phyloP scores from a whole-genome alignment of 352 stramenopile species.

The Phytophthora idaei region DNA sequence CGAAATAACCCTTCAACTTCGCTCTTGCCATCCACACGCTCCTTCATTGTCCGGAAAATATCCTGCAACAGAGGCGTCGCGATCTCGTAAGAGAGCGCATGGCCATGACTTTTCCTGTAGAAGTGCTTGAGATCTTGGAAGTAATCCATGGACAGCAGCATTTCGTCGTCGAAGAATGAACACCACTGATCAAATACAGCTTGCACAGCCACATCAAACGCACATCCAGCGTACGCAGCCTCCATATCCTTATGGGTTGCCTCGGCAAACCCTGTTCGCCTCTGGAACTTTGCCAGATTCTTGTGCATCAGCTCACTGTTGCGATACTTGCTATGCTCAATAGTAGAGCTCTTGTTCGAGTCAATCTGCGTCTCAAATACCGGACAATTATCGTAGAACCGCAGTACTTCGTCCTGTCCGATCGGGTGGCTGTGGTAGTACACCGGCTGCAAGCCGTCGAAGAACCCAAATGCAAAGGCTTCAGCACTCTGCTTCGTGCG shows the following conservation, averaged over 20 bases:
- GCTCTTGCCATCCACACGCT: constrained; percentile 39
- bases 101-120: constrained; percentile 83
- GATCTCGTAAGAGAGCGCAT: constrained; percentile 76
- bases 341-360: constrained; percentile 61
- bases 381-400: constrained; percentile 87
- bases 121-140: constrained; percentile 89
- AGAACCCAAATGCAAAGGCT: constrained; percentile 80
- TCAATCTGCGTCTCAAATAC: constrained; percentile 65
- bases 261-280: constrained; percentile 19
- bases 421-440: constrained; percentile 54
- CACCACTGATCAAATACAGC: constrained; percentile 67
- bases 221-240: constrained; percentile 77
- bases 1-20: constrained; percentile 70
- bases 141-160: constrained; percentile 84
- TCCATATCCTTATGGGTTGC: constrained; percentile 68
- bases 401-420: constrained; percentile 65
- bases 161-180: constrained; percentile 61
- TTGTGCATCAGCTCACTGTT: constrained; percentile 53
- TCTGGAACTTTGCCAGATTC: constrained; percentile 60
- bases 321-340: constrained; percentile 63
- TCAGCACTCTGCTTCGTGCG: constrained; percentile 80
- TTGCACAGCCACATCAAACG: constrained; percentile 76
- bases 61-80: constrained; percentile 72
- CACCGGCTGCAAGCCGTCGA: constrained; percentile 62
- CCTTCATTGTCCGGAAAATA: constrained; percentile 62